phyloP scores from a whole-genome alignment of 768 basidiomycete genomes.

The Tricholoma matsutake region DNA sequence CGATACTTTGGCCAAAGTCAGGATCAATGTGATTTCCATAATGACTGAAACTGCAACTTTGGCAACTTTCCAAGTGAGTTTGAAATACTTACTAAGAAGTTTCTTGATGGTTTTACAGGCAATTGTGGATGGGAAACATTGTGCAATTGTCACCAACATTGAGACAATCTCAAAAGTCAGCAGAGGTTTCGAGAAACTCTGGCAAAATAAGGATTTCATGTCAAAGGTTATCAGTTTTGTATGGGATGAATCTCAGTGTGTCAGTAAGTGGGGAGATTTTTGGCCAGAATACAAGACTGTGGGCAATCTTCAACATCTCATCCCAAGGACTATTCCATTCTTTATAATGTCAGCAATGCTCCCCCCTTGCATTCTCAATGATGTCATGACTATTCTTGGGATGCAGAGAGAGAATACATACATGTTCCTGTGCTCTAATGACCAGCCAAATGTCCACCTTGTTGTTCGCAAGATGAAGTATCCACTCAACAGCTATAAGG shows the following conservation, averaged over 20 bases:
- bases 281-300: conserved; percentile 31
- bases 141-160: background rate
- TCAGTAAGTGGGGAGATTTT: conserved; percentile 37
- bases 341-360: conserved; percentile 34
- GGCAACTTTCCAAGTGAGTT: background rate
- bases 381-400: conserved; percentile 20
- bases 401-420: conserved; percentile 12
- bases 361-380: conserved; percentile 17
- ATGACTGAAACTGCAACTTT: background rate
- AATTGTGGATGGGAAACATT: background rate
- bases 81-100: background rate
- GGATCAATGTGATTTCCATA: background rate
- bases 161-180: conserved; percentile 10
- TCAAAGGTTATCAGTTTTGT: conserved; percentile 20
- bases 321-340: conserved; percentile 27
- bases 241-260: conserved; percentile 40
- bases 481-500: conserved; percentile 15
- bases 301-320: conserved; percentile 11
- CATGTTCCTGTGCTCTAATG: conserved; percentile 22
- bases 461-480: conserved; percentile 20
- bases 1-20: background rate
- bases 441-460: conserved; percentile 30
- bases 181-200: conserved; percentile 17
- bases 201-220: conserved; percentile 7
- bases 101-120: background rate